A percentile compares a stretch with the other conserved stretches of the same genome.
phyloP scores from a whole-genome alignment of 2,329 filamentous ascomycete species.

The Penicillium sp. region DNA sequence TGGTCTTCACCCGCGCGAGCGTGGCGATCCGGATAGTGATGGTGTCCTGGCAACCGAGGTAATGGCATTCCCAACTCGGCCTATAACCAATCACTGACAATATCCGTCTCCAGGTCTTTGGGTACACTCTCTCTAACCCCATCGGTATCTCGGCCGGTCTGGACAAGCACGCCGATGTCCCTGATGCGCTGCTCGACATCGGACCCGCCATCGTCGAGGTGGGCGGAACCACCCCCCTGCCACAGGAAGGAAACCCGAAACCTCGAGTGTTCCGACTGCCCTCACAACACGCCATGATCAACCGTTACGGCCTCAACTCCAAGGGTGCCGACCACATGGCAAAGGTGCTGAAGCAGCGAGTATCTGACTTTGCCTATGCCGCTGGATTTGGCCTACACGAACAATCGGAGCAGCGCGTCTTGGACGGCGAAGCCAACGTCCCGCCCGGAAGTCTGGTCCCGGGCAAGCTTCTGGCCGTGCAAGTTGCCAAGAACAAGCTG shows the following conservation, averaged over 20 bases:
- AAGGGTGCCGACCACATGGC: slow-evolving; percentile 86
- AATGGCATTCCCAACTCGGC: background rate
- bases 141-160: slow-evolving; percentile 93
- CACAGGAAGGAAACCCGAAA: slow-evolving; percentile 82
- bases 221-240: slow-evolving; percentile 81
- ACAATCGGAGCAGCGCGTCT: slow-evolving; percentile 65
- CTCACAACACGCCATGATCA: slow-evolving; percentile 82
- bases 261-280: slow-evolving; percentile 86
- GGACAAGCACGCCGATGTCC: slow-evolving; percentile 90
- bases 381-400: slow-evolving; percentile 64
- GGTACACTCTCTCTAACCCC: slow-evolving; percentile 73
- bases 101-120: slow-evolving; percentile 61
- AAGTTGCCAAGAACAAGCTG: slow-evolving; percentile 94
- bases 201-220: slow-evolving; percentile 88
- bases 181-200: slow-evolving; percentile 77
- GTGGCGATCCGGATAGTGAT: slow-evolving; percentile 57
- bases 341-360: slow-evolving; percentile 69
- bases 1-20: slow-evolving; percentile 78
- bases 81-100: slow-evolving; percentile 1
- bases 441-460: slow-evolving; percentile 76
- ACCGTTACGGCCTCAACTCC: slow-evolving; percentile 93
- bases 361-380: slow-evolving; percentile 71
- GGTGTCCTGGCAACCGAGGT: slow-evolving; percentile 55
- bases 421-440: slow-evolving; percentile 73
- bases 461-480: slow-evolving; percentile 79